Base-by-base conservation (phyloP, 352 stramenopile species). In the Thalassiosira livingstoniorum region DNA sequence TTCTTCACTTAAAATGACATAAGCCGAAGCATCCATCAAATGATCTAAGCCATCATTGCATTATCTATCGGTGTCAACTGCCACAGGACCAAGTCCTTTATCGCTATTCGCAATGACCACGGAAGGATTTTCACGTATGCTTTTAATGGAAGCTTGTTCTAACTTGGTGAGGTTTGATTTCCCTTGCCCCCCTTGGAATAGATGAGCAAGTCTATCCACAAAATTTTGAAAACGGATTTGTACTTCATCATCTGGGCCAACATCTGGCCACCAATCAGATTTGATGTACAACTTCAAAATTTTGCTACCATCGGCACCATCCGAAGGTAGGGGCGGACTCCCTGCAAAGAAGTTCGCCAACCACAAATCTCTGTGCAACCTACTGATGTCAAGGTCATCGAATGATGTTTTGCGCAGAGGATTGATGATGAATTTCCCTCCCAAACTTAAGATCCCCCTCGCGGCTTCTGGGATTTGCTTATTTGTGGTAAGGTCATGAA, bases 401-500 rank as follows among this genome's bases (percentile, higher is more conserved):
- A 42, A n/a, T 32, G 13, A n/a, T 23, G 45, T 78, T 15, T 1
- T 39, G 4, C 25, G 27, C 15, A 29, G 15, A n/a, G 67, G 67
- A 2, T 32, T 39, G 2, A 57, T 34, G 10, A 78, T 67, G 42
- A 69, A 78, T 42, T 78, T 78, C 0, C 25, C 15, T 27, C 18
- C n/a, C 42, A 78, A 35, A 13, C 69, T 57, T 3, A 78, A 37
- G 3, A 78, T 1, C 2, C 18, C 15, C 18, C 29, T 34, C 11
- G 54, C 39, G 23, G 54, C 29, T 10, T 18, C 4, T 23, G 69
- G 69, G 13, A 78, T 5, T 27, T 18, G 7, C 10, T 45, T 69
- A 25, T 42, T 25, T 29, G 54, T 25, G 2, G 69, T 78, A n/a
- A 69, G 39, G 35, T 78, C 55, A 31, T 69, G 69, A 42, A 78